Base-by-base conservation (phyloP, 75 land plant genomes). In the Azolla pinnata region DNA sequence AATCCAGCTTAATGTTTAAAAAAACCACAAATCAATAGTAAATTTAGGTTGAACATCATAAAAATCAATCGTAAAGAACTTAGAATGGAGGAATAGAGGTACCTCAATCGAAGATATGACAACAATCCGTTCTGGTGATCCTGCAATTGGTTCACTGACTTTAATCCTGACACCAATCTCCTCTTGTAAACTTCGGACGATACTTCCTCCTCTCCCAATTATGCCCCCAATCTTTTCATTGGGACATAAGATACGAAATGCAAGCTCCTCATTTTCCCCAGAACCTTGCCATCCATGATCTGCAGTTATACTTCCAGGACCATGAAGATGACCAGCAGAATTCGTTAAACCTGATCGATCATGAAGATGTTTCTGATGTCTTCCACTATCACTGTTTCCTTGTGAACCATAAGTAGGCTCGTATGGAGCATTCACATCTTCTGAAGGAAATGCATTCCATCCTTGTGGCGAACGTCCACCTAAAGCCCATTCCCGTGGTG, bases 211-310 rank as follows among this genome's bases (percentile, higher is more conserved):
- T 62, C 74, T 83, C 32, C 80, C 87, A 51, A 74, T 48, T 51
- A 86, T 67, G 29, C 54, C 62, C 25, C 82, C 78, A 57, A 83
- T 70, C 64, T 72, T 87, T 4, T 79, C 83, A 65, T 56, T 66
- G 30, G 92, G 92, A 54, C 92, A 87, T 54, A 87, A 80, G 25
- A 87, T 81, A 9, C 72, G 75, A 34, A 87, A 87, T 8, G 79
- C 82, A 55, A 87, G 62, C 40, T 79, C 92, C 51, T 87, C 80
- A 30, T 58, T 64, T 25, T 44, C 40, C 5, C 12, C 12, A 5
- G 40, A 12, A 35, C 10, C 40, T 35, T 35, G 40, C 40, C 40
- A 35, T 35, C 10, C 40, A 23, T 52, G 10, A 4, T 52, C 54
- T 2, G 54, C 5, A 24, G 27, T 3, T 24, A 14, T 9, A 52